Percentiles rank a stretch among this genome's conserved stretches.
These are phyloP conservation scores for Symbiodinium natans DNA, from an alignment of 73 alveolate species.

Conservation along the genomic window DNA sequence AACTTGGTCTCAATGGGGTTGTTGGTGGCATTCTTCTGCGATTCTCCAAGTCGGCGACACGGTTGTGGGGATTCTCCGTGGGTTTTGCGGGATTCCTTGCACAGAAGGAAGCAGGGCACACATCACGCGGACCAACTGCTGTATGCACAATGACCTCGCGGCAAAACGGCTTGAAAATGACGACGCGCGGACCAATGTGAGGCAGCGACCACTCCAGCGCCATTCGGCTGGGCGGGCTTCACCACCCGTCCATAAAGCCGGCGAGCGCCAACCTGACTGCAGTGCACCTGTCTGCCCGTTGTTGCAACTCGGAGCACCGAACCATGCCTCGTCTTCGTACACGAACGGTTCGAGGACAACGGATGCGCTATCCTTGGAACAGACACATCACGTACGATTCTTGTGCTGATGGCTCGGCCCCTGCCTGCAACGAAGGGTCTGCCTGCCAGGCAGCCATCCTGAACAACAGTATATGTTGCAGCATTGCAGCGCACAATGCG, in stretches of 20 bases:
- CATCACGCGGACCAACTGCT: slow-evolving; percentile 61
- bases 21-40: too few relatives aligned
- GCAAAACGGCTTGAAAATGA: neutral
- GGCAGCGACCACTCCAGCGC: slow-evolving; percentile 60
- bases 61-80: too few relatives aligned
- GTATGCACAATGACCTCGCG: slow-evolving; percentile 53
- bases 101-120: neutral
- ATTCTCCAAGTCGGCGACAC: too few relatives aligned
- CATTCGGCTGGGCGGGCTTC: slow-evolving; percentile 11
- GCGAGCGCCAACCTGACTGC: slow-evolving; percentile 13
- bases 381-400: neutral
- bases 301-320: too few relatives aligned
- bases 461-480: neutral
- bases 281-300: neutral
- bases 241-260: slow-evolving; percentile 58
- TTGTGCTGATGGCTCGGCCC: neutral
- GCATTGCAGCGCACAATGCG: too few relatives aligned
- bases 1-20: too few relatives aligned
- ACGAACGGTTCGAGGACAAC: neutral
- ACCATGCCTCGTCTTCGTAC: slow-evolving; percentile 38
- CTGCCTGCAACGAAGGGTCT: slow-evolving; percentile 38
- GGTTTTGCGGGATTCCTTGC: neutral
- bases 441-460: slow-evolving; percentile 16
- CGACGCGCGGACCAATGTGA: neutral
- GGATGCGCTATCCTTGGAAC: neutral